Evolutionary conservation across 768 basidiomycete species (phyloP).

Genomic region (Nidula microcarpa): DNA sequence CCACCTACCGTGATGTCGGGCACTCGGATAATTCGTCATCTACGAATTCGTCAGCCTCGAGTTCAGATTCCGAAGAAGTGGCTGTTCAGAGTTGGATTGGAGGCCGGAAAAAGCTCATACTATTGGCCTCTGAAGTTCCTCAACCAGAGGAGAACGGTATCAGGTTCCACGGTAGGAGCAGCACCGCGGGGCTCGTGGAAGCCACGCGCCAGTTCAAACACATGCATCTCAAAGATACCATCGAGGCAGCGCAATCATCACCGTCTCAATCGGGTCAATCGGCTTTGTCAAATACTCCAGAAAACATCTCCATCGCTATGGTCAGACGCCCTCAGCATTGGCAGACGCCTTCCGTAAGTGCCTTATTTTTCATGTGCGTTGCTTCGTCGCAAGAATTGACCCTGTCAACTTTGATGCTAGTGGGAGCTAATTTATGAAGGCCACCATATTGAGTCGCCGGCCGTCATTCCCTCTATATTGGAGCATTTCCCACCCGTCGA

Average conservation of each 20-base stretch:
- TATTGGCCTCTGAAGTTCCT: conserved; percentile 26
- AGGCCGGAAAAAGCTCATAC: conserved; percentile 32
- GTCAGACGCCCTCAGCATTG: conserved; percentile 49
- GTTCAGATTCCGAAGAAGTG: conserved; percentile 30
- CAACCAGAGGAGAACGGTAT: conserved; percentile 34
- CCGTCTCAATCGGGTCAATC: background rate
- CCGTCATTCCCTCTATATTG: conserved; percentile 28
- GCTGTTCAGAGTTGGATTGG: conserved; percentile 22
- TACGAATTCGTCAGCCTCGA: conserved; percentile 13
- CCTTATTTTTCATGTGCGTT: background rate
- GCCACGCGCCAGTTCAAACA: conserved; percentile 50
- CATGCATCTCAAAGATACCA: conserved; percentile 40
- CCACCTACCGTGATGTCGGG: background rate
- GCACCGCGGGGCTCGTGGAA: conserved; percentile 51
- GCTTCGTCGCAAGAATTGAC: background rate
- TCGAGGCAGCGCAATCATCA: conserved; percentile 2
- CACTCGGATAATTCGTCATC: conserved; percentile 1
- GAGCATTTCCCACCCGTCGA: conserved; percentile 60
- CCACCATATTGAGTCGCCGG: conserved; percentile 23
- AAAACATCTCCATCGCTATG: conserved; percentile 15
- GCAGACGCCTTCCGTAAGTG: conserved; percentile 51
- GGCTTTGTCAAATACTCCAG: conserved; percentile 7
- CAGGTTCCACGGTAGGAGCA: conserved; percentile 64
- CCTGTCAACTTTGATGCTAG: conserved; percentile 20
- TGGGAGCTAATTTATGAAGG: conserved; percentile 62